Evolutionary conservation across 2,329 filamentous ascomycete genomes (phyloP).

Genomic region (Monilinia polystroma): DNA sequence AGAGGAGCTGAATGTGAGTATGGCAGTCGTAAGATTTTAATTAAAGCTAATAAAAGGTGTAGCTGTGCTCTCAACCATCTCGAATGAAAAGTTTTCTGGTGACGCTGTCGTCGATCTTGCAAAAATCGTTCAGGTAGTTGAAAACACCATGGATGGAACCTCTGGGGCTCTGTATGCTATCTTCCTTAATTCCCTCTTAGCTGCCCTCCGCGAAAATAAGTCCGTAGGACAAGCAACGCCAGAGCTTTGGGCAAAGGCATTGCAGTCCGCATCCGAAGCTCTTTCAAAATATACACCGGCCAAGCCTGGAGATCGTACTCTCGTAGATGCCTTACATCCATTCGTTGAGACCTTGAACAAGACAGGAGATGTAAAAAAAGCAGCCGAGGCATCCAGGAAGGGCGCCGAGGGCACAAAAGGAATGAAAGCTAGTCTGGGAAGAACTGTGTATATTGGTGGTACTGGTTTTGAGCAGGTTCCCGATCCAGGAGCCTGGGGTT

Average conservation of each 20-base stretch:
- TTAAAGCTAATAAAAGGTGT: slow-evolving; percentile 25
- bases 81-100: slow-evolving; percentile 46
- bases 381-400: slow-evolving; percentile 70
- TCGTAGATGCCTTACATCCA: slow-evolving; percentile 85
- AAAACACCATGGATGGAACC: slow-evolving; percentile 71
- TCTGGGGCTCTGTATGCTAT: slow-evolving; percentile 76
- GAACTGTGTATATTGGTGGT: slow-evolving; percentile 79
- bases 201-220: slow-evolving; percentile 42
- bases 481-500: slow-evolving; percentile 72
- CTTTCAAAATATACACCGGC: slow-evolving; percentile 86
- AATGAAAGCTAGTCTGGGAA: slow-evolving; percentile 85
- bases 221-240: slow-evolving; percentile 43
- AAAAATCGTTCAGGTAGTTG: slow-evolving; percentile 61
- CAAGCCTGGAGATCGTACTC: slow-evolving; percentile 80
- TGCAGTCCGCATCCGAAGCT: slow-evolving; percentile 68
- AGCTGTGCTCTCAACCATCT: slow-evolving; percentile 48
- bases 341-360: slow-evolving; percentile 72
- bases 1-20: slow-evolving; percentile 59
- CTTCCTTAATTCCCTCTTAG: slow-evolving; percentile 68
- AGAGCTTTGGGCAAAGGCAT: slow-evolving; percentile 58
- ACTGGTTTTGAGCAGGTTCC: slow-evolving; percentile 70
- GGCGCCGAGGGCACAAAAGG: slow-evolving; percentile 84
- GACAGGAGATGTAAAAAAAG: slow-evolving; percentile 66
- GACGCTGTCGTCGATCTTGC: slow-evolving; percentile 61
- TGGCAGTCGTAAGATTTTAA: neutral